Evolutionary conservation across 2,329 filamentous ascomycete genomes (phyloP).

Genomic region (Colletotrichum abscissum): DNA sequence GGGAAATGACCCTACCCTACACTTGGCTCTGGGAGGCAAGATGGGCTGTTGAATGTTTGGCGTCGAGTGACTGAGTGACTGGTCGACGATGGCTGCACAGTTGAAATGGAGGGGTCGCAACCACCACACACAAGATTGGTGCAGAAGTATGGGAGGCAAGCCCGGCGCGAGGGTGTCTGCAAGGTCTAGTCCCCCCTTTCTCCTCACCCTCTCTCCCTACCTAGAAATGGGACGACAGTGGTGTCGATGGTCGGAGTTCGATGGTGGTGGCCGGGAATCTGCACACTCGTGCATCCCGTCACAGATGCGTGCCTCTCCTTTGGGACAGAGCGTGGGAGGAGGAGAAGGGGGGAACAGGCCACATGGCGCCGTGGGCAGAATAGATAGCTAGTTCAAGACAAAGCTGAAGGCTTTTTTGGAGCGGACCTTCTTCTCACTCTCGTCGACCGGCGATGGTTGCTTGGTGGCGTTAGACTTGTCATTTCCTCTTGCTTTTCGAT

Average conservation of each 20-base stretch:
- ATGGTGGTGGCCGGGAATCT: constrained; percentile 30
- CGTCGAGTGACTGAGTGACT: constrained; percentile 17
- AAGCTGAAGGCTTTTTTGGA: neutral
- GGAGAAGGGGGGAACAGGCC: neutral
- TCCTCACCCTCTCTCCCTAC: neutral
- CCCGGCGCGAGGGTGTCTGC: constrained; percentile 8
- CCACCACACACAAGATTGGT: neutral
- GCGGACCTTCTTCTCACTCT: neutral
- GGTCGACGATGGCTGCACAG: constrained; percentile 2
- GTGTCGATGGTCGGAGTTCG: neutral
- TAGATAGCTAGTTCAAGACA: neutral
- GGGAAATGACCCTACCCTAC: neutral
- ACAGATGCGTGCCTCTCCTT: constrained; percentile 33
- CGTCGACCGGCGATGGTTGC: neutral
- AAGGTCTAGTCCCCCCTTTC: neutral
- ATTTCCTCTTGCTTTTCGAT: neutral
- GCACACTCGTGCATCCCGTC: constrained; percentile 34
- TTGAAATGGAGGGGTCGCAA: neutral
- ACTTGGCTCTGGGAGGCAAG: neutral
- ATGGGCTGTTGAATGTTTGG: constrained; percentile 9
- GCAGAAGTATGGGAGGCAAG: constrained; percentile 1
- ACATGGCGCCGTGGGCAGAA: neutral
- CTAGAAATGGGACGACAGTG: neutral
- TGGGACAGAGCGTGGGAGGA: constrained; percentile 19
- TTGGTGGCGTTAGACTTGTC: constrained; percentile 5